Evolutionary conservation across 2,329 filamentous ascomycete genomes (phyloP), one percentile per base, ranked within the genome.

Genomic region (Rhinocladiella mackenziei): DNA sequence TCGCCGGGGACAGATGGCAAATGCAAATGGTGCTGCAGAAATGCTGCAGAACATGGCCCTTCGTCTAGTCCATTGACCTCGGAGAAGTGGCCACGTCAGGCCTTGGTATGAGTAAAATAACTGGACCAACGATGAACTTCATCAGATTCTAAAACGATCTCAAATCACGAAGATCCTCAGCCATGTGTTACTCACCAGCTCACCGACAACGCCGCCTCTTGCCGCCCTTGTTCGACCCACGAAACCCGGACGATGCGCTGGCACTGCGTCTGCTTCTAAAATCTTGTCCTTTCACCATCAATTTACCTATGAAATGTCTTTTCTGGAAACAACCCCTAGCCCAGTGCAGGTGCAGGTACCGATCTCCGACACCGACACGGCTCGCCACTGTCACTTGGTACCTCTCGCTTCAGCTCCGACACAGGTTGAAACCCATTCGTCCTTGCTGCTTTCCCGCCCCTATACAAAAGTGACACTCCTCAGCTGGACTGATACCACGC

Each of bases 161-260:
- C 32, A 26, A 49, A 45, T 18, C 36, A n/a, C 42, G 43, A 48
- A 42, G 44, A 48, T 48, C 42, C 39, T 33, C 28, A 40, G 43
- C 50, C 50, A 52, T 52, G 50, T 49, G 50, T 49, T 42, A 30
- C 30, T 43, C 32, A 33, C 29, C 45, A 37, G 32, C 43, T 53
- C 50, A 50, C 50, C 50, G 50, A 50, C 50, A 43, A 32, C 36
- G 26, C 35, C 37, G 46, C 43, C 32, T 44, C 28, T 42, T 40
- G 42, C 28, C 48, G 36, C 44, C 34, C 35, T 46, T 37, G 23
- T 29, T 34, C 20, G 50, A 40, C 43, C 50, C 50, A 49, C 46
- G 40, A 36, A n/a, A n/a, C 43, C 33, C 46, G 45, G 39, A 39
- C 48, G 50, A 53, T 53, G 50, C 50, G 50, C 29, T 53, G 50